phyloP scores from a whole-genome alignment of 805 yeast species.

The Candida palmyrensis region DNA sequence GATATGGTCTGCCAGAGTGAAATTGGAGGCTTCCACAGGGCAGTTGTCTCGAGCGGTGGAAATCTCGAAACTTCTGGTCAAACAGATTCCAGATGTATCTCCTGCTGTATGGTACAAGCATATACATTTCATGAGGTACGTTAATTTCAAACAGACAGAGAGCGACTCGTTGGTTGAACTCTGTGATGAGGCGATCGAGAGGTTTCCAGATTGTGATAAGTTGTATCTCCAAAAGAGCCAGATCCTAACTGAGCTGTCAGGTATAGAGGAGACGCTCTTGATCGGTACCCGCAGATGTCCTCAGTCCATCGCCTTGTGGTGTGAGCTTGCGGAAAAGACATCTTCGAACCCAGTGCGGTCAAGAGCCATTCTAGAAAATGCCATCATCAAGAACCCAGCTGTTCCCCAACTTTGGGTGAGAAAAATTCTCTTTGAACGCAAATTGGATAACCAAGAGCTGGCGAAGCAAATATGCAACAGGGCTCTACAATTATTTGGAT shows the following conservation, averaged over 20 bases:
- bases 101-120: slow-evolving; percentile 60
- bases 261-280: slow-evolving; percentile 44
- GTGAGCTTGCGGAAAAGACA: slow-evolving; percentile 43
- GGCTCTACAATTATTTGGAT: slow-evolving; percentile 56
- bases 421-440: slow-evolving; percentile 53
- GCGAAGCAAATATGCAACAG: slow-evolving; percentile 52
- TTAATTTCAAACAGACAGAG: slow-evolving; percentile 4
- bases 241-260: no score
- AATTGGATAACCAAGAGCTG: slow-evolving; percentile 42
- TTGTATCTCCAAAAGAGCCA: slow-evolving; percentile 64
- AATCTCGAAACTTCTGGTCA: slow-evolving; percentile 18
- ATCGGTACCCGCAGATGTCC: slow-evolving; percentile 49
- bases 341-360: slow-evolving; percentile 43
- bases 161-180: slow-evolving; percentile 7
- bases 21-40: slow-evolving; percentile 48
- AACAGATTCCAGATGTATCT: slow-evolving; percentile 15
- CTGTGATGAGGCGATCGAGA: slow-evolving; percentile 41
- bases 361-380: slow-evolving; percentile 68
- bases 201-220: slow-evolving; percentile 47
- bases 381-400: slow-evolving; percentile 46
- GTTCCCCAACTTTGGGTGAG: slow-evolving; percentile 54
- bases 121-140: slow-evolving; percentile 18
- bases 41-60: slow-evolving; percentile 36
- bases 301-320: slow-evolving; percentile 47
- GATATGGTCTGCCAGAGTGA: slow-evolving; percentile 69